Base-by-base conservation (phyloP, 1,284 basidiomycete genomes). In the Sutorius eximius region DNA sequence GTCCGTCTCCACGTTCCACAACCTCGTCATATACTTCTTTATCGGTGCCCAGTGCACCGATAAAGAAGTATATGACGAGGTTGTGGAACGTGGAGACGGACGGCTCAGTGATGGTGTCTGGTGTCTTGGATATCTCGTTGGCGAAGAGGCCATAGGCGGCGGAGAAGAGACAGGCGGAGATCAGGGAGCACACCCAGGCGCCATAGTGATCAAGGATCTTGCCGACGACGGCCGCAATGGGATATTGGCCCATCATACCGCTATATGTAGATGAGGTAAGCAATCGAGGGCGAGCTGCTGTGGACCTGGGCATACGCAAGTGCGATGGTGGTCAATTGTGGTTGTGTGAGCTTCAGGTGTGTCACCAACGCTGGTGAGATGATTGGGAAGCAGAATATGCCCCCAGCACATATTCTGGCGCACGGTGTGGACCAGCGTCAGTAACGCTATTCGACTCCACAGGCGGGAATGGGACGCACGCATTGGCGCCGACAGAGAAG, bases 271-370 rank as follows among this genome's bases (percentile, higher is more conserved):
- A 18, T 24, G 16, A 20, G 30, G 18, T 53, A 37, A 55, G 55
- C 20, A 12, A 24, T 32, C 2, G 37, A 44, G 36, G 30, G 11
- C 36, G 34, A 16, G 34, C 3, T 33, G 43, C 13, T 15, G 3
- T 32, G 24, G 48, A n/a, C 49, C 20, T 34, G 27, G 38, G 66
- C 80, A 63, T 67, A 86, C 84, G 80, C 82, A 52, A 83, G 76
- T n/a, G 80, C 83, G 48, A 90, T 85, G 12, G 86, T 87, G n/a
- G 87, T 89, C 52, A 91, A 71, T 61, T 91, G 88, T 11, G 86
- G 82, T 66, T 91, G 89, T 5, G 80, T 80, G 47, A 91, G 74
- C 63, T 83, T 82, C 64, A 85, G 71, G 61, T 81, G 77, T 36
- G 75, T 63, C 2, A 80, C 81, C 50, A 91, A 68, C 2, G 77